Evolutionary conservation across 345 rosid genomes (phyloP).

Genomic region (Turritis glabra): DNA sequence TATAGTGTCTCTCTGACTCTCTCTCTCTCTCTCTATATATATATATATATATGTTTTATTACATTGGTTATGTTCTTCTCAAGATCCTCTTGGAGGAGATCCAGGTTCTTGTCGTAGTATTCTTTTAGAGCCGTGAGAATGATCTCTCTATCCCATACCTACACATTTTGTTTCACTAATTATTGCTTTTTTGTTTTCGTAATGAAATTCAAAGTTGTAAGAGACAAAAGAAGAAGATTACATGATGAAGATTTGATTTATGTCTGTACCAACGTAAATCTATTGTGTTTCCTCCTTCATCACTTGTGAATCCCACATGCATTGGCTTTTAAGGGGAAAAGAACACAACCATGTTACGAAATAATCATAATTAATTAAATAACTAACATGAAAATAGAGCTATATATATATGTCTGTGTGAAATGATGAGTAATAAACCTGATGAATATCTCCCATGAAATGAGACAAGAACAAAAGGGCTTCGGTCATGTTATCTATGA

Average conservation of each 20-base stretch:
- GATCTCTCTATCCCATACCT: conserved; percentile 98
- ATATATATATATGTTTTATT: conserved; percentile 6
- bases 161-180: conserved; percentile 2
- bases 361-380: not conserved
- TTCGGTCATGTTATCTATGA: conserved; percentile 86
- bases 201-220: not conserved
- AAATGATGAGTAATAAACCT: conserved; percentile 44
- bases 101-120: conserved; percentile 70
- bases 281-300: conserved; percentile 88
- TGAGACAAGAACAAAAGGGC: conserved; percentile 88
- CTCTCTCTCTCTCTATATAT: too few relatives aligned
- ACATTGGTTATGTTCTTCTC: conserved; percentile 75
- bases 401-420: not conserved
- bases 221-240: conserved; percentile 33
- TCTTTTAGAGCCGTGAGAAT: conserved; percentile 72
- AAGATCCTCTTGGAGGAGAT: conserved; percentile 67
- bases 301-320: conserved; percentile 86
- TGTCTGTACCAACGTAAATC: conserved; percentile 82
- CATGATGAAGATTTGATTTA: conserved; percentile 94
- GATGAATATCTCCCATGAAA: conserved; percentile 94
- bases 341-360: not conserved
- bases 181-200: not conserved
- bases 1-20: not conserved
- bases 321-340: conserved; percentile 58
- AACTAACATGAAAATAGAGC: not conserved